Evolutionary conservation across 2,329 filamentous ascomycete genomes (phyloP).

Genomic region (Periconia sp.): DNA sequence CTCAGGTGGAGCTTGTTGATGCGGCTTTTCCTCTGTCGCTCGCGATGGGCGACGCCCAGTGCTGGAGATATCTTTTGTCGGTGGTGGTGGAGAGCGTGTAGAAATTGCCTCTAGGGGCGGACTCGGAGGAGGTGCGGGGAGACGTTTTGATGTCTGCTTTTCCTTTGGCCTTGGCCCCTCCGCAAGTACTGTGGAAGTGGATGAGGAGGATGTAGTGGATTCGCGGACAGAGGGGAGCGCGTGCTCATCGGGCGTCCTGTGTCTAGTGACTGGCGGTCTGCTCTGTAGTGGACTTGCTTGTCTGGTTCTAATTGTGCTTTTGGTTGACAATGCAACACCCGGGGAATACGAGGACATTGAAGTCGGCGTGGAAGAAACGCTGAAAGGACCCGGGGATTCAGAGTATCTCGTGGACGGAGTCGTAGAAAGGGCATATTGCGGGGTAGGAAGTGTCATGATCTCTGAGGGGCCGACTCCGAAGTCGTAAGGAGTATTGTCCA

Average conservation of each 20-base stretch:
- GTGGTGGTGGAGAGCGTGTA: conserved; percentile 5
- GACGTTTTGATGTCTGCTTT: conserved; percentile 36
- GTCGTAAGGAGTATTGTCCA: conserved; percentile 31
- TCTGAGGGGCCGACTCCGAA: conserved; percentile 65
- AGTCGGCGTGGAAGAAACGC: conserved; percentile 78
- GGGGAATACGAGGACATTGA: conserved; percentile 79
- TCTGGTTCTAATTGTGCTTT: conserved; percentile 53
- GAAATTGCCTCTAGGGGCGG: conserved; percentile 42
- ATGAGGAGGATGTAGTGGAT: conserved; percentile 74
- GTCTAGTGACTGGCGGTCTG: conserved; percentile 66
- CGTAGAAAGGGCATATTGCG: conserved; percentile 69
- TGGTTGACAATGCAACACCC: conserved; percentile 58
- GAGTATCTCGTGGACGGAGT: conserved; percentile 79
- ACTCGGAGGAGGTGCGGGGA: conserved; percentile 58
- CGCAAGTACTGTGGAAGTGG: conserved; percentile 69
- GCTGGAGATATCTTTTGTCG: conserved; percentile 1
- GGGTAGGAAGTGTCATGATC: conserved; percentile 70
- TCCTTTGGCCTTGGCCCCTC: conserved; percentile 55
- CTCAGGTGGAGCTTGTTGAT: conserved; percentile 43
- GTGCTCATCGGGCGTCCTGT: conserved; percentile 62
- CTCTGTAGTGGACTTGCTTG: conserved; percentile 63
- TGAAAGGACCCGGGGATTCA: conserved; percentile 74
- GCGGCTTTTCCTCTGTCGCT: conserved; percentile 15
- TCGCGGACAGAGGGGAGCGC: conserved; percentile 72
- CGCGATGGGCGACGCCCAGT: conserved; percentile 3